Base-by-base conservation (phyloP, 371 early-diverging fungal genomes). In the Syncephalastrum sp. region DNA sequence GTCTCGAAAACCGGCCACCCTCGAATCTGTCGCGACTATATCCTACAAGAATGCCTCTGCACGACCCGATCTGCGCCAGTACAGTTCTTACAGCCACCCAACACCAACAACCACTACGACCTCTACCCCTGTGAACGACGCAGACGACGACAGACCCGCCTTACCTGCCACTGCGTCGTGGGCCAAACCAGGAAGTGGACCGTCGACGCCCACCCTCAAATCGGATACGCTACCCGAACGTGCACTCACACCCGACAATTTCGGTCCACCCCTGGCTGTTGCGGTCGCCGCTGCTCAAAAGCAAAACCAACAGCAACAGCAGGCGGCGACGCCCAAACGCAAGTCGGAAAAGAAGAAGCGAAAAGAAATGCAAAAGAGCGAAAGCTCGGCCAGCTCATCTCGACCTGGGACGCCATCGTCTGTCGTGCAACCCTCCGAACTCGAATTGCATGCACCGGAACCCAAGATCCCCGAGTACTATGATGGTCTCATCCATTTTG, bases 151-250 rank as follows among this genome's bases (percentile, higher is more conserved):
- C 14, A 70, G 75, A 21, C 81, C 84, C 5, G 86, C 86, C 14
- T 58, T 86, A 41, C 86, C 86, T 4, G 80, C 81, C 5, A 82
- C 83, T 3, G 86, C 86, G 3, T 84, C 86, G 0, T 86, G 86
- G 86, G 86, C 79, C 10, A 82, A 79, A 56, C 56, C 76, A 27
- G 72, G 63, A 1, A 71, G 61, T 47, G 62, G 70, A n/a, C 82
- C 82, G 8, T 78, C 81, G 8, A 82, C 83, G 3, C 83, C 85
- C 1, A 66, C 64, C 0, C 55, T 72, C 8, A 70, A 66, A 49
- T 65, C 64, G 24, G 73, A 70, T 17, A 55, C 29, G 8, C 49
- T 63, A 13, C 77, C 75, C 1, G 72, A 70, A 41, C 70, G 77
- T 21, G 50, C 79, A 47, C 27, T 71, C 42, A 61, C 71, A 33